A percentile compares a stretch with the other conserved stretches of the same genome.
Conservation (phyloP, 2,329 filamentous ascomycete species). For the Falciphora oryzae region DNA sequence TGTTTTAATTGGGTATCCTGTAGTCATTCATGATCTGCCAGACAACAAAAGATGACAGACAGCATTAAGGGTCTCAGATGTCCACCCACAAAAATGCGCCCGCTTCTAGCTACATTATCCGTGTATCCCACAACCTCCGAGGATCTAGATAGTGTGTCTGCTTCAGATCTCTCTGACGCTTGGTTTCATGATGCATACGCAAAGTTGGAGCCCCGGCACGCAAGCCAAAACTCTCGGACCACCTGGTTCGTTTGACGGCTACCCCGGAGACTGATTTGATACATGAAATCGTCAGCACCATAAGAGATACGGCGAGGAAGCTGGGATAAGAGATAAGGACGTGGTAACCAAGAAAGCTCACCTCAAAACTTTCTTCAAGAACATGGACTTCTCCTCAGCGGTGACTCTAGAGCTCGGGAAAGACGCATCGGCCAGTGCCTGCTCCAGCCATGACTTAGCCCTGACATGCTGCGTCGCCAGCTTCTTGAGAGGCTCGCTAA, state of each 20-base stretch:
- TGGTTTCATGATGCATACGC: conserved; percentile 48
- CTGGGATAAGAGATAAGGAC: background rate
- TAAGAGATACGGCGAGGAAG: background rate
- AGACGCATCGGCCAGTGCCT: conserved; percentile 46
- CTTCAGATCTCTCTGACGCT: background rate
- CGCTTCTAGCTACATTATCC: background rate
- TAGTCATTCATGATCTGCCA: background rate
- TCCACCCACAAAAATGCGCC: background rate
- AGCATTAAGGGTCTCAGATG: background rate
- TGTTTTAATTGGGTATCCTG: background rate
- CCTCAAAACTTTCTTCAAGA: conserved; percentile 61
- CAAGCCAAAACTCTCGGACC: conserved; percentile 68
- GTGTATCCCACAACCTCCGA: background rate
- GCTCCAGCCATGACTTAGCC: conserved; percentile 57
- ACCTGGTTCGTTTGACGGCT: conserved; percentile 59
- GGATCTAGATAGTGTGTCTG: background rate
- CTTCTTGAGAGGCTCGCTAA: conserved; percentile 66
- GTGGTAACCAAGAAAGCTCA: conserved; percentile 27
- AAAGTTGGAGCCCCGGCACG: conserved; percentile 56
- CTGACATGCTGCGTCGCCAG: conserved; percentile 51
- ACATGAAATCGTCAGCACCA: conserved; percentile 2
- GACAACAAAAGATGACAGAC: background rate
- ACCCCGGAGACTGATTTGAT: conserved; percentile 50
- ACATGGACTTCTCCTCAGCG: conserved; percentile 53
- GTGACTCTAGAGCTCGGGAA: conserved; percentile 58